These are phyloP conservation scores for Helotiales sp. DNA, from an alignment of 2,329 filamentous ascomycete genomes.

Conservation along the genomic window DNA sequence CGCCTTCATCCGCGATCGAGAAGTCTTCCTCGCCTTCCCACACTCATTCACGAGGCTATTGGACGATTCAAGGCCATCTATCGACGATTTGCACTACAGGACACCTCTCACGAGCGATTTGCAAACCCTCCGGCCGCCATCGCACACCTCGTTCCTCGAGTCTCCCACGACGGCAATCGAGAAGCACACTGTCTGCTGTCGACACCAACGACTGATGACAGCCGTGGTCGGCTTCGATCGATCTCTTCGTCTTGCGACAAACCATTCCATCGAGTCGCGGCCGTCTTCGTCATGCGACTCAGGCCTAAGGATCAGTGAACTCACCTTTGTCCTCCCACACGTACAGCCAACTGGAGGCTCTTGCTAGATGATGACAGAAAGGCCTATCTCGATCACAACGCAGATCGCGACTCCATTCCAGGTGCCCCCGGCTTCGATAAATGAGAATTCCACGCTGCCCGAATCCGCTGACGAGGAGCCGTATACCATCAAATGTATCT, in stretches of 20 bases:
- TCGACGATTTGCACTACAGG: not conserved
- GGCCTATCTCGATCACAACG: slow-evolving; percentile 36
- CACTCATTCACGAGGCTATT: not conserved
- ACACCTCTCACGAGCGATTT: not conserved
- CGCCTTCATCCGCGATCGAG: not conserved
- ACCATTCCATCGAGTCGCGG: slow-evolving; percentile 33
- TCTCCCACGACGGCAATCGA: slow-evolving; percentile 15
- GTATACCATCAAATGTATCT: slow-evolving; percentile 98
- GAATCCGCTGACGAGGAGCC: slow-evolving; percentile 70
- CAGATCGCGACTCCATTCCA: slow-evolving; percentile 36
- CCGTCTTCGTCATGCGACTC: slow-evolving; percentile 41
- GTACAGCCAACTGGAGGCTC: slow-evolving; percentile 36
- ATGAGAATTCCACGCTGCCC: slow-evolving; percentile 30
- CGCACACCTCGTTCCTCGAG: slow-evolving; percentile 14
- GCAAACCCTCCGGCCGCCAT: not conserved
- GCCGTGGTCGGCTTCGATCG: slow-evolving; percentile 19
- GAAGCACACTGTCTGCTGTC: slow-evolving; percentile 8
- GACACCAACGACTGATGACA: slow-evolving; percentile 31
- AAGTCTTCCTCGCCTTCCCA: not conserved
- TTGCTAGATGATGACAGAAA: slow-evolving; percentile 41
- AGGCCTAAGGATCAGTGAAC: slow-evolving; percentile 37
- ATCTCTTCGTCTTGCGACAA: slow-evolving; percentile 31
- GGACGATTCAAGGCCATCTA: slow-evolving; percentile 1
- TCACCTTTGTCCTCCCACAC: slow-evolving; percentile 33
- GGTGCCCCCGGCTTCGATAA: slow-evolving; percentile 22